A percentile compares a stretch with the other conserved stretches of the same genome.
phyloP scores from a whole-genome alignment of 2,329 filamentous ascomycete genomes.

The Penicillium sp. region DNA sequence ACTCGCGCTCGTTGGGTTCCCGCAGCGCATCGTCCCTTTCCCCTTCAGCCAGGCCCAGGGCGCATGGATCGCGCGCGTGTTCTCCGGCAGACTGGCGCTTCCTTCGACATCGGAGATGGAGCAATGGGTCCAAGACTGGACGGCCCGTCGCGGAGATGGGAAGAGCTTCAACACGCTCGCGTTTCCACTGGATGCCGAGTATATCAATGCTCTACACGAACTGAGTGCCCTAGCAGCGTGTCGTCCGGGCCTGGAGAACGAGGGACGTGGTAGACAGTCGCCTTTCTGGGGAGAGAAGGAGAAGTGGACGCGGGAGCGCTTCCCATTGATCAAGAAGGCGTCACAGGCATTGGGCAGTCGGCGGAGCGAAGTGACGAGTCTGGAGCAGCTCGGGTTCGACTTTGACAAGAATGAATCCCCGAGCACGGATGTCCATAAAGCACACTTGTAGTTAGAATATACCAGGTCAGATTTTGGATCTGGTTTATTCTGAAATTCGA shows the following conservation, averaged over 20 bases:
- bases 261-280: constrained; percentile 39
- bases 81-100: constrained; percentile 5
- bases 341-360: constrained; percentile 37
- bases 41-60: constrained; percentile 12
- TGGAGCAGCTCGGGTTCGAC: constrained; percentile 43
- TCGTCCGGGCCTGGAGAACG: constrained; percentile 33
- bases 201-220: constrained; percentile 13
- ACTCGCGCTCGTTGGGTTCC: constrained; percentile 9
- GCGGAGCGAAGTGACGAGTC: constrained; percentile 33
- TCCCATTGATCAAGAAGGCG: constrained; percentile 45
- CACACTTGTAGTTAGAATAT: constrained; percentile 3
- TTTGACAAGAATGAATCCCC: constrained; percentile 30
- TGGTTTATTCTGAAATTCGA: no score
- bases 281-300: constrained; percentile 45
- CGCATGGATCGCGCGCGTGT: constrained; percentile 11
- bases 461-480: no score
- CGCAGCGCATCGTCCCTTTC: constrained; percentile 13
- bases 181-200: constrained; percentile 12
- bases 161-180: constrained; percentile 10
- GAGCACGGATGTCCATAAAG: not conserved
- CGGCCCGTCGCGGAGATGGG: constrained; percentile 2
- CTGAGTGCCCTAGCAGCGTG: constrained; percentile 1
- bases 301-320: constrained; percentile 32
- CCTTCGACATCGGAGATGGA: constrained; percentile 9
- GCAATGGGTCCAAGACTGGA: constrained; percentile 7